Evolutionary conservation across 1,139 yeast genomes (phyloP).

Genomic region (Spencermartinsiella ligniputridi): DNA sequence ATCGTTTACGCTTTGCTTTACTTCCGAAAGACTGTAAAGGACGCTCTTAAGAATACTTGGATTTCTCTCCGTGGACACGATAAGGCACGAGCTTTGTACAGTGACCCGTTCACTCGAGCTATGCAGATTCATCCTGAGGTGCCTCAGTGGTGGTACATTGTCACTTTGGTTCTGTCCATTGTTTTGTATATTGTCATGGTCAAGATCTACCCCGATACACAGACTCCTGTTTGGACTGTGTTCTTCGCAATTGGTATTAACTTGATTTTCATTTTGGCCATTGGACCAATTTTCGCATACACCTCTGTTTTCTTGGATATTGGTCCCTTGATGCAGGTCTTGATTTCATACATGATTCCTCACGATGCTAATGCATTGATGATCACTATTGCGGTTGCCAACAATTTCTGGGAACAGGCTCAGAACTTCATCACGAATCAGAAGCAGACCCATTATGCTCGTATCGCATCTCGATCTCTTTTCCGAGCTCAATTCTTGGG

Average conservation of each 20-base stretch:
- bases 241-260: constrained; percentile 54
- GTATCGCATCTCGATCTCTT: constrained; percentile 55
- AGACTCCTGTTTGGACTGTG: constrained; percentile 53
- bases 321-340: constrained; percentile 50
- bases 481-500: constrained; percentile 55
- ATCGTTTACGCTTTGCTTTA: constrained; percentile 28
- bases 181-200: constrained; percentile 42
- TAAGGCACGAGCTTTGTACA: constrained; percentile 35
- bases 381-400: constrained; percentile 53
- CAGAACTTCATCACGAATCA: constrained; percentile 51
- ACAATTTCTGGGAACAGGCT: constrained; percentile 60
- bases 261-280: constrained; percentile 51
- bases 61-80: constrained; percentile 36
- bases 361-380: constrained; percentile 60
- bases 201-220: constrained; percentile 39
- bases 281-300: constrained; percentile 43
- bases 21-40: constrained; percentile 21
- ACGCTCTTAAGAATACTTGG: constrained; percentile 21
- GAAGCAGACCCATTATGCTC: constrained; percentile 57
- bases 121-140: constrained; percentile 55
- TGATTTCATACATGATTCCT: constrained; percentile 59
- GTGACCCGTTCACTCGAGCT: constrained; percentile 51
- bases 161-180: constrained; percentile 42
- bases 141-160: constrained; percentile 57
- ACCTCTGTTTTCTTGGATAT: constrained; percentile 53